Evolutionary conservation across 352 stramenopile species (phyloP).

Genomic region (Blastocystis sp.): DNA sequence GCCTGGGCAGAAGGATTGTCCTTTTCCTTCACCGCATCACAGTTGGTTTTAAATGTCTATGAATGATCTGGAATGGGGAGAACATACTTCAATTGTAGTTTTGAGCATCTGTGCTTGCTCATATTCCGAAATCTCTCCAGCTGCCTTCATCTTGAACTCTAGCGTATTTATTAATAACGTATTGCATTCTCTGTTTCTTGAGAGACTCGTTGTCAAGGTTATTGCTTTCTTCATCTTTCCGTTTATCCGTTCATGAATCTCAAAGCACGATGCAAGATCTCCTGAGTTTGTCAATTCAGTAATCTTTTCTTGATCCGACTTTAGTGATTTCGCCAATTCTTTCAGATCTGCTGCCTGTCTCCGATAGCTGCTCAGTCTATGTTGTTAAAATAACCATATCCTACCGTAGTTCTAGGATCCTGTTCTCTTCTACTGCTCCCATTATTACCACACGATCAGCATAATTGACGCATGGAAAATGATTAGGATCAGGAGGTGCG

Average conservation of each 20-base stretch:
- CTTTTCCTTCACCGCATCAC: not conserved
- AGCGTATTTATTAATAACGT: slow-evolving; percentile 4
- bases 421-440: slow-evolving; percentile 1
- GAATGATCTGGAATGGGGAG: not conserved
- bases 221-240: not conserved
- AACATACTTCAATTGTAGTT: slow-evolving; percentile 4
- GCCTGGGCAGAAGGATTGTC: not conserved
- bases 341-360: slow-evolving; percentile 33
- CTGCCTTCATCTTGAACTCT: slow-evolving; percentile 51
- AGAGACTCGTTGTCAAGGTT: not conserved
- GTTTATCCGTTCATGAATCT: slow-evolving; percentile 33
- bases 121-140: slow-evolving; percentile 45
- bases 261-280: not conserved
- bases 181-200: slow-evolving; percentile 10
- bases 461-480: slow-evolving; percentile 38
- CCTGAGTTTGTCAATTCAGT: not conserved
- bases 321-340: not conserved
- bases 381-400: not conserved
- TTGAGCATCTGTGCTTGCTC: slow-evolving; percentile 47
- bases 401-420: slow-evolving; percentile 33
- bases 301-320: slow-evolving; percentile 17
- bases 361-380: not conserved
- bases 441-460: not conserved
- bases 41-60: not conserved
- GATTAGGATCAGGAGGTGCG: not conserved